Percentiles rank a stretch among this genome's conserved stretches.
These are phyloP conservation scores for Fistulifera pelliculosa DNA, from an alignment of 108 stramenopile genomes.

Conservation along the genomic window DNA sequence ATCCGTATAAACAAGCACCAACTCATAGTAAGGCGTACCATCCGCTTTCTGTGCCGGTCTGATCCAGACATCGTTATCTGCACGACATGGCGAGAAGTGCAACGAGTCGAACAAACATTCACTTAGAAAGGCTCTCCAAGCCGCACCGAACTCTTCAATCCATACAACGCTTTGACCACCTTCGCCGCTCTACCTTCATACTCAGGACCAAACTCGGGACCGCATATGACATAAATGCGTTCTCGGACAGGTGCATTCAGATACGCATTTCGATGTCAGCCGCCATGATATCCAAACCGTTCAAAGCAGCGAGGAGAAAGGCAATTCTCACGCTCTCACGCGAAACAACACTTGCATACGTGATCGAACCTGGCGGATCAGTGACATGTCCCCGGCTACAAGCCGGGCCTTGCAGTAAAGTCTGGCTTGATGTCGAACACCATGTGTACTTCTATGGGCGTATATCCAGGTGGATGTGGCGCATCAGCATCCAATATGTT, in stretches of 20 bases:
- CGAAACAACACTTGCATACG: conserved; percentile 43
- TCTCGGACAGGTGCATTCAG: conserved; percentile 27
- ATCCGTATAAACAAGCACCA: conserved; percentile 27
- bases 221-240: conserved; percentile 18
- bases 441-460: conserved; percentile 11
- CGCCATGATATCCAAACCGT: conserved; percentile 28
- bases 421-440: conserved; percentile 42
- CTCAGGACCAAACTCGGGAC: conserved; percentile 28
- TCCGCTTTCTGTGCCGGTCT: conserved; percentile 11
- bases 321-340: conserved; percentile 36
- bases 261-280: conserved; percentile 38
- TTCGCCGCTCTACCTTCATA: conserved; percentile 10
- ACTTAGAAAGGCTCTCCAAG: conserved; percentile 11
- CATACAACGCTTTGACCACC: conserved; percentile 30
- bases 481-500: conserved; percentile 16
- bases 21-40: conserved; percentile 22
- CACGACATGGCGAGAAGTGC: conserved; percentile 11
- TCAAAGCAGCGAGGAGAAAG: conserved; percentile 31
- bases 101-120: background rate
- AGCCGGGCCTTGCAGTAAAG: conserved; percentile 32
- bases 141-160: conserved; percentile 26
- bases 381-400: conserved; percentile 30
- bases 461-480: conserved; percentile 3
- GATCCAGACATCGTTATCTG: conserved; percentile 33
- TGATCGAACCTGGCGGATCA: conserved; percentile 22